These are phyloP conservation scores for Triglochin maritima DNA, from an alignment of 106 monocot genomes.

Conservation along the genomic window DNA sequence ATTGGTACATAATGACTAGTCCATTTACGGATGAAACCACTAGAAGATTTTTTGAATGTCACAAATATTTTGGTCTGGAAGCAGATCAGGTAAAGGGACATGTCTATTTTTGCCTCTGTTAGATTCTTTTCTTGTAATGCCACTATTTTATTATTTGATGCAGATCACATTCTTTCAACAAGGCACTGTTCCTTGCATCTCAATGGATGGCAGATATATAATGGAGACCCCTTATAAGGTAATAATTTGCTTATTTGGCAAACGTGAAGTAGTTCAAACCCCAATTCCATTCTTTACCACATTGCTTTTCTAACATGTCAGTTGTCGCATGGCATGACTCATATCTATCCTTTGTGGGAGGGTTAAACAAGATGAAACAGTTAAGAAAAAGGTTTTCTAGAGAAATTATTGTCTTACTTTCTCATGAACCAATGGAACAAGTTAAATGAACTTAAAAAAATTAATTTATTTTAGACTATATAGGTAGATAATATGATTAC, in stretches of 20 bases:
- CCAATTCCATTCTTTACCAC: background rate
- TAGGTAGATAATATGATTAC: too few relatives aligned
- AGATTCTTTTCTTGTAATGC: conserved; percentile 3
- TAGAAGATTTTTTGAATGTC: conserved; percentile 81
- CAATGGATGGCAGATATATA: conserved; percentile 85
- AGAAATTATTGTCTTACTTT: too few relatives aligned
- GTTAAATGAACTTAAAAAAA: too few relatives aligned
- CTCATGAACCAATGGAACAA: too few relatives aligned
- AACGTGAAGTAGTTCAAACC: background rate
- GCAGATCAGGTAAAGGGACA: conserved; percentile 52
- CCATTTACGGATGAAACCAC: conserved; percentile 93
- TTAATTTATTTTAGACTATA: too few relatives aligned
- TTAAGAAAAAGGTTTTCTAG: too few relatives aligned
- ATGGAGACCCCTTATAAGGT: conserved; percentile 91
- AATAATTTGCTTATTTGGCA: background rate
- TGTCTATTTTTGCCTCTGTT: background rate
- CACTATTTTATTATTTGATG: conserved; percentile 8
- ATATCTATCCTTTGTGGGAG: too few relatives aligned
- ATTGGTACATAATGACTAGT: conserved; percentile 99
- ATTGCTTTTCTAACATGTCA: background rate
- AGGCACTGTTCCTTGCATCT: conserved; percentile 95
- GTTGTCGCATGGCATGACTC: too few relatives aligned
- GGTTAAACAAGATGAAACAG: too few relatives aligned
- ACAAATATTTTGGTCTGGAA: conserved; percentile 93
- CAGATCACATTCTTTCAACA: conserved; percentile 98